Base-by-base conservation (phyloP, 768 basidiomycete species). In the Hortiboletus campestris region DNA sequence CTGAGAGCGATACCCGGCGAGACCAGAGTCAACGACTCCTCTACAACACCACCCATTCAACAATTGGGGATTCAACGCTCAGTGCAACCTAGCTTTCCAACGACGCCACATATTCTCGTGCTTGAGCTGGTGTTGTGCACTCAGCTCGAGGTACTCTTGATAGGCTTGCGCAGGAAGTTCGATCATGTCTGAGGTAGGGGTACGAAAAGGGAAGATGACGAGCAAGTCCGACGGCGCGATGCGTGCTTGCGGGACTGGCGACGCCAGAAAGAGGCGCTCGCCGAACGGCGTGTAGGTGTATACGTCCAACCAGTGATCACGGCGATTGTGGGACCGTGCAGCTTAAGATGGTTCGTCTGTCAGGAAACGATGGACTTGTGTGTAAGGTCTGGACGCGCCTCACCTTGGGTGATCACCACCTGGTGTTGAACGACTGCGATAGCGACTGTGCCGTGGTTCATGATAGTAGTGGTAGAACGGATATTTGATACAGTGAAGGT, bases 331-430 rank as follows among this genome's bases (percentile, higher is more conserved):
- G 3, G 80, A 75, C 45, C 83, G 81, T 17, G 78, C 74, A 44
- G 83, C 88, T 89, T 61, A 25, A 42, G 31, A 31, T 53, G 41
- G 34, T 16, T 16, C 17, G 25, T 25, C 20, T 29, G 46, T 57
- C 59, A 61, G 56, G 40, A 44, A 46, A 49, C 14, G 13, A 40
- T 39, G 46, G 1, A 40, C n/a, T 28, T 11, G 35, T 12, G 53
- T 11, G 35, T 10, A 53, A 48, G 46, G 7, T 39, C 38, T 35
- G 12, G 52, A 17, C 11, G 22, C 9, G 35, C 35, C 69, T 53
- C 62, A 85, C 88, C 82, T 82, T 85, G 83, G 25, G 88, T 83
- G 57, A 89, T 67, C 76, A 80, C 81, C 34, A 89, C 82, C 66
- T 84, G 81, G 62, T 80, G 82, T 60, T 84, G 82, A 44, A 89